These are phyloP conservation scores for Penicillium nordicum DNA, from an alignment of 2,329 filamentous ascomycete genomes.

Conservation along the genomic window DNA sequence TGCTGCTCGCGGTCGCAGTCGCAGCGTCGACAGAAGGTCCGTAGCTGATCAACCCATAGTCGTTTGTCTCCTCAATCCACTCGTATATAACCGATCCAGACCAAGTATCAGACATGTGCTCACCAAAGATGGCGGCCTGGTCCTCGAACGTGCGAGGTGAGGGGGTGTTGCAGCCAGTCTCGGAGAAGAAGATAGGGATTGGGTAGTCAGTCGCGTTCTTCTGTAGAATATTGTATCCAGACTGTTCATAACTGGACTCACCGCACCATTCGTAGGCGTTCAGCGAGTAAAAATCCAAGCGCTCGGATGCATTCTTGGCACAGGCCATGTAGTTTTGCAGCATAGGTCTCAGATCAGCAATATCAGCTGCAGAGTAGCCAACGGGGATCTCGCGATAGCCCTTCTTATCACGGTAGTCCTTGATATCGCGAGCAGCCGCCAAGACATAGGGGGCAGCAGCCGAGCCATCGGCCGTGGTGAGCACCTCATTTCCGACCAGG, in stretches of 20 bases:
- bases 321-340: constrained; percentile 75
- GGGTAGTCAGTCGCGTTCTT: constrained; percentile 65
- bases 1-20: constrained; percentile 51
- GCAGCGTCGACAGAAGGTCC: constrained; percentile 57
- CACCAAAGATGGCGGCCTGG: constrained; percentile 72
- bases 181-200: constrained; percentile 86
- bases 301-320: constrained; percentile 62
- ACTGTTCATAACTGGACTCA: constrained; percentile 51
- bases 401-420: constrained; percentile 72
- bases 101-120: constrained; percentile 66
- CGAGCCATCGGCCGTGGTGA: constrained; percentile 52
- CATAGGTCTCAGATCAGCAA: constrained; percentile 64
- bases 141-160: constrained; percentile 51
- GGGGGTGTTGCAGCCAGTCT: constrained; percentile 72
- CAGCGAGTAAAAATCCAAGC: constrained; percentile 77
- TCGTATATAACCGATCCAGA: constrained; percentile 84
- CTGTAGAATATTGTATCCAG: constrained; percentile 69
- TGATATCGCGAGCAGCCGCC: constrained; percentile 75
- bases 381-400: constrained; percentile 77
- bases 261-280: constrained; percentile 85
- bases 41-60: constrained; percentile 79
- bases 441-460: constrained; percentile 77
- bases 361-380: constrained; percentile 85
- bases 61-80: constrained; percentile 80
- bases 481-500: constrained; percentile 83